These are phyloP conservation scores for Pseudocercospora macadamiae DNA, from an alignment of 2,329 filamentous ascomycete genomes.

Conservation along the genomic window DNA sequence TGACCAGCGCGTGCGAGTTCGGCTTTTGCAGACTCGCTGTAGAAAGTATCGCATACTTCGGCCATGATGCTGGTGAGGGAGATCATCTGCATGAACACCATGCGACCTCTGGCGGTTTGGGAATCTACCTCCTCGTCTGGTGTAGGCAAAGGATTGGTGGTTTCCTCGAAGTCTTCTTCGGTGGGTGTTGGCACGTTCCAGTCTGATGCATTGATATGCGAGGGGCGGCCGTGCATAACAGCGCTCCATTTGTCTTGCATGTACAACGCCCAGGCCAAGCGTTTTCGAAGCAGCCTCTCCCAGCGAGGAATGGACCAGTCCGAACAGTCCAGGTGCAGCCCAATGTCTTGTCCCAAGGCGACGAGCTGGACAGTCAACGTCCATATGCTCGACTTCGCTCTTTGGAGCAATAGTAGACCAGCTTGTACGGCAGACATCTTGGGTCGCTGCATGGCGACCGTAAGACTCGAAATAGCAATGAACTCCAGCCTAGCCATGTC, in stretches of 20 bases:
- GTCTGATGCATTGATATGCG: conserved; percentile 70
- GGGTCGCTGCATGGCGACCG: conserved; percentile 76
- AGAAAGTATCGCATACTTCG: conserved; percentile 81
- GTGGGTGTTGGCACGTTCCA: conserved; percentile 76
- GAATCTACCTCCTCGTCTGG: conserved; percentile 58
- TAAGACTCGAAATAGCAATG: conserved; percentile 71
- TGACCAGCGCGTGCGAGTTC: conserved; percentile 67
- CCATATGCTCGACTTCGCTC: conserved; percentile 78
- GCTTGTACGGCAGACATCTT: conserved; percentile 82
- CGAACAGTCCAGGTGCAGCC: conserved; percentile 84
- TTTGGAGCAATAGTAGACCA: conserved; percentile 72
- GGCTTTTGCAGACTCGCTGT: conserved; percentile 75
- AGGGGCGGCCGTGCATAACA: conserved; percentile 81
- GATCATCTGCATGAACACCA: conserved; percentile 76
- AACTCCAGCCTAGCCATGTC: conserved; percentile 74
- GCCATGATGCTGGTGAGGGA: conserved; percentile 73
- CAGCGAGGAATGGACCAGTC: conserved; percentile 85
- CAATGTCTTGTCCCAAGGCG: conserved; percentile 83
- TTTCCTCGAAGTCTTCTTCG: conserved; percentile 72
- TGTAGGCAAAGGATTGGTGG: conserved; percentile 49
- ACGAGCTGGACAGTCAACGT: conserved; percentile 85
- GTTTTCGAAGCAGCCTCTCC: conserved; percentile 82
- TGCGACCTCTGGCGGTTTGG: conserved; percentile 68
- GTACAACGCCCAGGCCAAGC: conserved; percentile 87
- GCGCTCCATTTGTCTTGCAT: conserved; percentile 96